phyloP scores from a whole-genome alignment of 73 alveolate species.

The Uronychia setigera region DNA sequence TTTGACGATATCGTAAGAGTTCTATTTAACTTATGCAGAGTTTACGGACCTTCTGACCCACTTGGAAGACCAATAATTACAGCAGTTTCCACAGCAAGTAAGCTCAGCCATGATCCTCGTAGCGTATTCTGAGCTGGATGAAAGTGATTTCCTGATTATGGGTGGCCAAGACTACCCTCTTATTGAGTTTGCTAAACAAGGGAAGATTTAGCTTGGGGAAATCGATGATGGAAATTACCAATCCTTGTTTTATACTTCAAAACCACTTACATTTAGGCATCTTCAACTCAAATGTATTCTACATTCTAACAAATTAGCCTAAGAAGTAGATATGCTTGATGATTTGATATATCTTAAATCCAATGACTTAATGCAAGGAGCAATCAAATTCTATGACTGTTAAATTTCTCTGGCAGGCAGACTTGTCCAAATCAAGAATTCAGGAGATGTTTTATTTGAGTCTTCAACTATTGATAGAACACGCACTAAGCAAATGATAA shows the following conservation, averaged over 20 bases:
- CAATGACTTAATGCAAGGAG: neutral
- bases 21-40: too few species aligned
- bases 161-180: neutral
- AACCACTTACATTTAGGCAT: too few species aligned
- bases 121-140: neutral
- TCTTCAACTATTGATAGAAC: neutral
- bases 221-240: neutral
- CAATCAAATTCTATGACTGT: neutral
- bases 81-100: too few species aligned
- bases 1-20: neutral
- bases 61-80: too few species aligned
- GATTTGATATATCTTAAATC: neutral
- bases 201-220: neutral
- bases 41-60: too few species aligned
- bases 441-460: neutral
- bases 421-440: neutral
- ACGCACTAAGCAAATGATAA: neutral
- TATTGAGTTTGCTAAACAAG: neutral
- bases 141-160: neutral
- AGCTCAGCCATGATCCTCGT: neutral
- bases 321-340: neutral
- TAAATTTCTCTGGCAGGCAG: neutral
- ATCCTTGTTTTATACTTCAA: neutral
- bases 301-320: neutral
- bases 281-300: neutral